phyloP scores from a whole-genome alignment of 2,329 filamentous ascomycete genomes.

The Setomelanomma holmii region DNA sequence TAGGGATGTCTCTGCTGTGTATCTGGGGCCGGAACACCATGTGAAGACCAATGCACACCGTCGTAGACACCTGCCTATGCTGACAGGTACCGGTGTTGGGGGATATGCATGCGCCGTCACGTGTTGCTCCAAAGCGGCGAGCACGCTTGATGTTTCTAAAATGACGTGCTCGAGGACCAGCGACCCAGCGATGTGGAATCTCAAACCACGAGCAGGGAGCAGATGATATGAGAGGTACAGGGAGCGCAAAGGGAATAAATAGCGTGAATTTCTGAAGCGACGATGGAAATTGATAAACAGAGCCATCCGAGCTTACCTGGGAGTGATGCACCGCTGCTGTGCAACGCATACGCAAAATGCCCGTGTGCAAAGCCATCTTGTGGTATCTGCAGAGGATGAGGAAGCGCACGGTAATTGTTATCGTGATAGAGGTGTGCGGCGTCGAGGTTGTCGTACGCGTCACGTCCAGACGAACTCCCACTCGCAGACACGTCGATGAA shows the following conservation, averaged over 20 bases:
- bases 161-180: conserved; percentile 31
- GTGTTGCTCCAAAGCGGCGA: conserved; percentile 16
- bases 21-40: not conserved
- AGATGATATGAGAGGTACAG: conserved; percentile 8
- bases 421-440: conserved; percentile 36
- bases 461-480: conserved; percentile 51
- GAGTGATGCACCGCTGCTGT: conserved; percentile 27
- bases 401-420: conserved; percentile 21
- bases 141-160: conserved; percentile 1
- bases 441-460: conserved; percentile 39
- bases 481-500: conserved; percentile 46
- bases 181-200: conserved; percentile 18
- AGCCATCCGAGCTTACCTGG: conserved; percentile 28
- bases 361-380: conserved; percentile 24
- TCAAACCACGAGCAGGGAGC: conserved; percentile 16
- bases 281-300: conserved; percentile 4
- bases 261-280: conserved; percentile 6
- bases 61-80: conserved; percentile 29
- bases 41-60: conserved; percentile 9
- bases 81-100: conserved; percentile 9
- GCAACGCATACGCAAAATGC: conserved; percentile 28
- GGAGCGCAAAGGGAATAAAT: conserved; percentile 3
- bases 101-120: conserved; percentile 5
- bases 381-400: conserved; percentile 18
- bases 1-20: not conserved